Conservation (phyloP, 495 filamentous ascomycete genomes). For the Corynascus novoguineensis region DNA sequence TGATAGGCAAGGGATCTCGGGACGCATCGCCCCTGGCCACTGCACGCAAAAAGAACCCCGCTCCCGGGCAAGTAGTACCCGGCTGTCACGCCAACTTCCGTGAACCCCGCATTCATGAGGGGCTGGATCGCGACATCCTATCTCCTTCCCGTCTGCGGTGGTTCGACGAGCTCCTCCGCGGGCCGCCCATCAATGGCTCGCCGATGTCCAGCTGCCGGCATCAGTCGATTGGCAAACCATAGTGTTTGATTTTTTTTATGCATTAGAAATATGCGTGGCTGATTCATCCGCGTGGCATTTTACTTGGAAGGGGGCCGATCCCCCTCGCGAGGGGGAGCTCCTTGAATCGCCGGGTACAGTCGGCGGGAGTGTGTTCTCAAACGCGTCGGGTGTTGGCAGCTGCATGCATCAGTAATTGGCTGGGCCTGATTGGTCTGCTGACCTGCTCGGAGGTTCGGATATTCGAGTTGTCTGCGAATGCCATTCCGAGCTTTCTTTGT, state of each 20-base stretch:
- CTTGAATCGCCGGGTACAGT: neutral
- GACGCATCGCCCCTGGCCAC: neutral
- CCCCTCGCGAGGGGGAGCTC: neutral
- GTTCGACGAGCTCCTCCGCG: neutral
- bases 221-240: neutral
- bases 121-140: conserved; percentile 10
- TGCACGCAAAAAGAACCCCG: conserved; percentile 3
- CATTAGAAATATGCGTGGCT: neutral
- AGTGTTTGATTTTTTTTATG: neutral
- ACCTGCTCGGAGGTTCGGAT: conserved; percentile 10
- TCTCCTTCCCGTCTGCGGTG: neutral
- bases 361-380: neutral
- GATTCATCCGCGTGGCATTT: neutral
- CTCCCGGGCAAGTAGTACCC: conserved; percentile 4
- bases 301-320: neutral
- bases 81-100: conserved; percentile 4
- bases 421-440: conserved; percentile 3
- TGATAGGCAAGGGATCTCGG: neutral
- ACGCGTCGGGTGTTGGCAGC: neutral
- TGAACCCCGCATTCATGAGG: conserved; percentile 14
- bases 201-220: neutral
- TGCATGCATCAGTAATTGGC: conserved; percentile 8
- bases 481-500: neutral
- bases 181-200: neutral
- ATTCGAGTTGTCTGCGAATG: neutral